These are phyloP conservation scores for Wickerhamiella alocasiicola DNA, from an alignment of 805 yeast species.

Conservation along the genomic window DNA sequence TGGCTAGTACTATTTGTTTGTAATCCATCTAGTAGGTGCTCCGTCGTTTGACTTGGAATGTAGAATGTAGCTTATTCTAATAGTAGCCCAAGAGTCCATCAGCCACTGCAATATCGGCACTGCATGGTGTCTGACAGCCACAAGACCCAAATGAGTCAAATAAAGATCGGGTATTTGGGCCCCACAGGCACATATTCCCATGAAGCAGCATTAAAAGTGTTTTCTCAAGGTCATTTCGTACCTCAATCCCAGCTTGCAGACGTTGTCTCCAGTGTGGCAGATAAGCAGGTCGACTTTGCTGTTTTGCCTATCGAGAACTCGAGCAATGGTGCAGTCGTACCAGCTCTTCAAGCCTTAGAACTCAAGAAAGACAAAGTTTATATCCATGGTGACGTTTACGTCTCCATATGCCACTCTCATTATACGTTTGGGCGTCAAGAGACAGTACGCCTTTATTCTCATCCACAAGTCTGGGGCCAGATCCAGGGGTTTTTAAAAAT, in stretches of 20 bases:
- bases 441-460: constrained; percentile 61
- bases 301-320: constrained; percentile 90
- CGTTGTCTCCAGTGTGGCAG: constrained; percentile 48
- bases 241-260: constrained; percentile 29
- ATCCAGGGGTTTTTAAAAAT: constrained; percentile 42
- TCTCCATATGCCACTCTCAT: constrained; percentile 68
- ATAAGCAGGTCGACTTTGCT: constrained; percentile 45
- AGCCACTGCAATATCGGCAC: no score
- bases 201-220: constrained; percentile 37
- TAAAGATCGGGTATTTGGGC: constrained; percentile 55
- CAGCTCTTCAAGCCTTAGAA: constrained; percentile 68
- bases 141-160: no score
- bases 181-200: constrained; percentile 92
- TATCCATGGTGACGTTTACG: constrained; percentile 56
- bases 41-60: no score
- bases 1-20: no score
- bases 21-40: no score
- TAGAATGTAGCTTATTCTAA: no score
- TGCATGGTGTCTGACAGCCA: no score
- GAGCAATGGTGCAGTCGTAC: constrained; percentile 84
- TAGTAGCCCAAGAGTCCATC: no score
- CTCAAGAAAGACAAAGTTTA: constrained; percentile 32
- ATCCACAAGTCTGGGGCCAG: constrained; percentile 98
- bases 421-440: constrained; percentile 33
- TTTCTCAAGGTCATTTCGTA: constrained; percentile 16